Percentiles rank a stretch among this genome's conserved stretches.
These are phyloP conservation scores for Phaeotremella skinneri DNA, from an alignment of 768 basidiomycete species.

Conservation along the genomic window DNA sequence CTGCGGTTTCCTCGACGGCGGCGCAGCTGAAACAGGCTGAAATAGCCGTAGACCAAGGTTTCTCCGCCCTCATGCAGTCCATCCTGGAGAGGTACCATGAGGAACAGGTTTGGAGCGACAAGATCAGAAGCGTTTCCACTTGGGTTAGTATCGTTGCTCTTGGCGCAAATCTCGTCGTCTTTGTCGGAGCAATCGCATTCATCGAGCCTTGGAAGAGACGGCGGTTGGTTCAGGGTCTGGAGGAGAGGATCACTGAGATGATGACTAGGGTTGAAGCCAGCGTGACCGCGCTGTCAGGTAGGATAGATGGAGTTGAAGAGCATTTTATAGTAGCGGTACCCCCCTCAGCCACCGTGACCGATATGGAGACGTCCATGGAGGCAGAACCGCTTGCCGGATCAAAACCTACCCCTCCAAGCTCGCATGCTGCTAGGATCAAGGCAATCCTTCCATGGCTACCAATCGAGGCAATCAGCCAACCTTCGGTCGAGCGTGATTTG, in stretches of 20 bases:
- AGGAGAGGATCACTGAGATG: constrained; percentile 67
- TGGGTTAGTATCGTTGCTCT: constrained; percentile 85
- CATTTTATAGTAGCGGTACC: neutral
- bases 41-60: constrained; percentile 77
- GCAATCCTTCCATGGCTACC: neutral
- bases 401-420: neutral
- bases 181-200: constrained; percentile 79
- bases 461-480: constrained; percentile 12
- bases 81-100: constrained; percentile 90
- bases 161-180: constrained; percentile 83
- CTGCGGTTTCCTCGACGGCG: constrained; percentile 72
- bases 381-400: too few species aligned
- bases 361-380: neutral
- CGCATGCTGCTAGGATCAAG: neutral
- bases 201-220: constrained; percentile 97
- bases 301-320: constrained; percentile 3
- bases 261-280: constrained; percentile 57
- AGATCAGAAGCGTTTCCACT: constrained; percentile 90
- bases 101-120: constrained; percentile 99
- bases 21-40: constrained; percentile 67
- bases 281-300: constrained; percentile 16
- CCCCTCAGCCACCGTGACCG: neutral
- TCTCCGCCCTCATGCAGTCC: constrained; percentile 75
- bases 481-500: constrained; percentile 22
- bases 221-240: constrained; percentile 81